Percentiles rank a stretch among this genome's conserved stretches.
Conservation (phyloP, 176 grass and related monocot genomes). For the Cymbopogon citratus region DNA sequence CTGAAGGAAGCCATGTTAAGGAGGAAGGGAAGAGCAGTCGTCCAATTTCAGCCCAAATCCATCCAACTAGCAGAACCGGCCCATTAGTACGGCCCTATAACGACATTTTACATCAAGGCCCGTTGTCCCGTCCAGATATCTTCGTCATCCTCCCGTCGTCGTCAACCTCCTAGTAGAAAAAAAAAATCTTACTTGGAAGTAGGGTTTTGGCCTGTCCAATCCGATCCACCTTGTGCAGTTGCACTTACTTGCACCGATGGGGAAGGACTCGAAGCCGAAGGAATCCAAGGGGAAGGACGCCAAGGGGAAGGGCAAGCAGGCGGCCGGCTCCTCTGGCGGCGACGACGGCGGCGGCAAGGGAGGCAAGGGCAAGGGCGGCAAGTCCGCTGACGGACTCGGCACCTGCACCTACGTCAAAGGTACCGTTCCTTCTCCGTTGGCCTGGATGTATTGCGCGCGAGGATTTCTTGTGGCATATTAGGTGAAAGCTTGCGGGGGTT, state of each 20-base stretch:
- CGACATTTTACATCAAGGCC: background rate
- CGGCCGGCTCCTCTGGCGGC: constrained; percentile 44
- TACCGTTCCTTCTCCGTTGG: background rate
- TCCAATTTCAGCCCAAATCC: background rate
- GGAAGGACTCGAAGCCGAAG: constrained; percentile 84
- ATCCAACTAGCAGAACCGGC: background rate
- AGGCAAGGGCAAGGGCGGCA: constrained; percentile 79
- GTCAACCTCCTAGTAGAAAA: background rate
- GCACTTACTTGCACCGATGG: constrained; percentile 29
- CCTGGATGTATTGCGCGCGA: background rate
- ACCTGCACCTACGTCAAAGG: constrained; percentile 98
- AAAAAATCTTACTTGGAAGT: background rate
- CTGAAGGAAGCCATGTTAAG: too few species aligned
- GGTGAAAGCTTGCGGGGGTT: background rate
- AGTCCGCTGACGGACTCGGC: constrained; percentile 75
- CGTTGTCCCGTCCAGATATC: background rate
- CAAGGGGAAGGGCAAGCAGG: constrained; percentile 76
- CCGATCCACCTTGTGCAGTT: background rate
- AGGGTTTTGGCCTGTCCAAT: constrained; percentile 26
- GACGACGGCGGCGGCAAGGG: constrained; percentile 48
- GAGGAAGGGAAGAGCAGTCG: background rate
- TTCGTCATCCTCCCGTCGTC: background rate
- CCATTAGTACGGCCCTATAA: background rate
- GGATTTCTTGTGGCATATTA: background rate
- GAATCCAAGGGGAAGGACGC: constrained; percentile 70